A percentile compares a stretch with the other conserved stretches of the same genome.
Evolutionary conservation across 1,284 basidiomycete species (phyloP).

Genomic region (Rhodotorula sp.): DNA sequence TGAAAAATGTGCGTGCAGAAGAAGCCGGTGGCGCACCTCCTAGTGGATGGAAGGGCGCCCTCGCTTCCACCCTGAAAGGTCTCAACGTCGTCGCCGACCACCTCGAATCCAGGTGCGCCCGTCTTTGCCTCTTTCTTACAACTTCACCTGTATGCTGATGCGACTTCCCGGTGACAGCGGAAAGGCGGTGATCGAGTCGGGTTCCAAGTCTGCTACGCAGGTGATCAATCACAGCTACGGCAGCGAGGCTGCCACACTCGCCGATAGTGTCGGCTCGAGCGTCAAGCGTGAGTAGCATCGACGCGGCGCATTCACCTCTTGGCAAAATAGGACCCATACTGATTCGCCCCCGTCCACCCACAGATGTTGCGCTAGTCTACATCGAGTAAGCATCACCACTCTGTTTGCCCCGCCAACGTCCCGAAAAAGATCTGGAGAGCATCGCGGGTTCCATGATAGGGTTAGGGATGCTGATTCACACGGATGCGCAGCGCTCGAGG

Average conservation of each 20-base stretch:
- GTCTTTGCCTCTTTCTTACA: neutral
- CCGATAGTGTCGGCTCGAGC: slow-evolving; percentile 42
- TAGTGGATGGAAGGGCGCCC: slow-evolving; percentile 46
- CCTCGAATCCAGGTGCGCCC: slow-evolving; percentile 47
- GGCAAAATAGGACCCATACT: neutral
- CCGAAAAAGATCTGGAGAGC: no score
- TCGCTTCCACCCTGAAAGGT: slow-evolving; percentile 48
- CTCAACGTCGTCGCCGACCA: slow-evolving; percentile 49
- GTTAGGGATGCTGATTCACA: neutral
- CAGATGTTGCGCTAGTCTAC: slow-evolving; percentile 27
- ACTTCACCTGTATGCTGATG: neutral
- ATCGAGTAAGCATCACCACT: slow-evolving; percentile 14
- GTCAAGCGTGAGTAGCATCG: slow-evolving; percentile 19
- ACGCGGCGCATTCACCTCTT: neutral
- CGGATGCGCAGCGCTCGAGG: slow-evolving; percentile 45
- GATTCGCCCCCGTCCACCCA: neutral
- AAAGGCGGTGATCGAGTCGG: slow-evolving; percentile 43
- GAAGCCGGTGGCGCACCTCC: slow-evolving; percentile 33
- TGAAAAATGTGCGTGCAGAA: neutral
- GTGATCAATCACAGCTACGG: slow-evolving; percentile 50
- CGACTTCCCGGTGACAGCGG: slow-evolving; percentile 1
- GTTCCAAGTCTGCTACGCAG: slow-evolving; percentile 44
- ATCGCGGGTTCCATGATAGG: no score
- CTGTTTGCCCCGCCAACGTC: neutral
- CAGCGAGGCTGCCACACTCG: slow-evolving; percentile 46